Evolutionary conservation across 2,329 filamentous ascomycete genomes (phyloP).

Genomic region (Sphaerulina vaccinii): DNA sequence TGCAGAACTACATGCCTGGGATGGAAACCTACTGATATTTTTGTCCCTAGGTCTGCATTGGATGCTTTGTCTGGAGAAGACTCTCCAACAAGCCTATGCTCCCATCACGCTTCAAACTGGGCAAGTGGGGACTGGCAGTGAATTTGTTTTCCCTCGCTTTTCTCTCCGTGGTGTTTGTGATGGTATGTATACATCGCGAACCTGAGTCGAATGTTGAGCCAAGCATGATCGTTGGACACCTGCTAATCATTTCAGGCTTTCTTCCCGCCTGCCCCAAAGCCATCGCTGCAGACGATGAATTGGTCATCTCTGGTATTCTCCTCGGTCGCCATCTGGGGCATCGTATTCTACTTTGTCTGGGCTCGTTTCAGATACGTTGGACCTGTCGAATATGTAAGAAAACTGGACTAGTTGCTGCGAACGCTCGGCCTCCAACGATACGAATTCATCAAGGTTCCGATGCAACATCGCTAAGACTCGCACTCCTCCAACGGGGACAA

Average conservation of each 20-base stretch:
- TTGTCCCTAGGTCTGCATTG: slow-evolving; percentile 25
- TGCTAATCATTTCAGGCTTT: slow-evolving; percentile 11
- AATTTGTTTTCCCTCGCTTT: slow-evolving; percentile 24
- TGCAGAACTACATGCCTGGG: too few species aligned
- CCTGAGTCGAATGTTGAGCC: neutral
- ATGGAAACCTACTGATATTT: too few species aligned
- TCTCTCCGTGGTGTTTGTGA: slow-evolving; percentile 11
- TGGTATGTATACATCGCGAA: neutral
- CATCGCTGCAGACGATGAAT: slow-evolving; percentile 25
- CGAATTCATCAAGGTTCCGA: neutral
- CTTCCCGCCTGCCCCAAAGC: slow-evolving; percentile 23
- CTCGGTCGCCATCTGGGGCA: slow-evolving; percentile 17
- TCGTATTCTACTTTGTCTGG: slow-evolving; percentile 23
- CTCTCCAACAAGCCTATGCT: slow-evolving; percentile 22
- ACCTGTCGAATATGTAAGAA: slow-evolving; percentile 25
- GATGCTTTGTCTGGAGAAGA: slow-evolving; percentile 26
- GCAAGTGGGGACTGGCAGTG: slow-evolving; percentile 20
- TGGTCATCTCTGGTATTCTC: slow-evolving; percentile 29
- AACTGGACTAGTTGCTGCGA: slow-evolving; percentile 12
- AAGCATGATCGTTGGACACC: neutral
- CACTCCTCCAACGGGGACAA: neutral
- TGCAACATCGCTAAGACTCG: neutral
- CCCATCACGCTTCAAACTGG: slow-evolving; percentile 26
- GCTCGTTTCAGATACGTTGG: slow-evolving; percentile 23
- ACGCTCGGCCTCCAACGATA: neutral